Conservation (phyloP, 1,284 basidiomycete species). For the Crocinoboletus sp. region DNA sequence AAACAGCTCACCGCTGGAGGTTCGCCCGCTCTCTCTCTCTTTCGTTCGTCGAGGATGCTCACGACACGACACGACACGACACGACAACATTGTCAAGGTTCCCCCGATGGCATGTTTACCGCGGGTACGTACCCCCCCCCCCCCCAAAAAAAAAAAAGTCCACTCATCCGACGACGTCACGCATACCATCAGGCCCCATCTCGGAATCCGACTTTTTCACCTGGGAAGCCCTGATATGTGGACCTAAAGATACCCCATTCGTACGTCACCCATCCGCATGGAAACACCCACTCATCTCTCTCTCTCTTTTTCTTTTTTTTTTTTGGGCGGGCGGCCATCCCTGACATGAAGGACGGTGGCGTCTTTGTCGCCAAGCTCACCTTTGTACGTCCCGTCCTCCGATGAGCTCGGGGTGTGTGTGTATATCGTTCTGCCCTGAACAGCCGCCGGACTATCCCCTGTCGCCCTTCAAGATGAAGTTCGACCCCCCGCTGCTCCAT, state of each 20-base stretch:
- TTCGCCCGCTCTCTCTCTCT: constrained; percentile 18
- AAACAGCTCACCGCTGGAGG: constrained; percentile 75
- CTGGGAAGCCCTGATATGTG: constrained; percentile 97
- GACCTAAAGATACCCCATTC: constrained; percentile 97
- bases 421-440: too few species aligned
- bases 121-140: constrained; percentile 52
- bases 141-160: too few species aligned
- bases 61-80: background rate
- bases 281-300: too few species aligned
- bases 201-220: constrained; percentile 96
- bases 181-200: constrained; percentile 56
- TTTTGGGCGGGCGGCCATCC: too few species aligned
- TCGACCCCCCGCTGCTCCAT: constrained; percentile 95
- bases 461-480: constrained; percentile 98
- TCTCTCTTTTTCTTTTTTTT: too few species aligned
- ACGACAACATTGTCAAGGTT: constrained; percentile 63
- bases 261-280: constrained; percentile 44
- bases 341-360: constrained; percentile 86
- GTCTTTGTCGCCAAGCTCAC: constrained; percentile 91
- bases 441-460: constrained; percentile 91
- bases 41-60: too few species aligned
- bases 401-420: too few species aligned
- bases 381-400: constrained; percentile 65
- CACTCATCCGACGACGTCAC: too few species aligned
- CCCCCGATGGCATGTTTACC: constrained; percentile 91